Conservation (phyloP, 805 yeast species). For the Blastobotrys parvus region DNA sequence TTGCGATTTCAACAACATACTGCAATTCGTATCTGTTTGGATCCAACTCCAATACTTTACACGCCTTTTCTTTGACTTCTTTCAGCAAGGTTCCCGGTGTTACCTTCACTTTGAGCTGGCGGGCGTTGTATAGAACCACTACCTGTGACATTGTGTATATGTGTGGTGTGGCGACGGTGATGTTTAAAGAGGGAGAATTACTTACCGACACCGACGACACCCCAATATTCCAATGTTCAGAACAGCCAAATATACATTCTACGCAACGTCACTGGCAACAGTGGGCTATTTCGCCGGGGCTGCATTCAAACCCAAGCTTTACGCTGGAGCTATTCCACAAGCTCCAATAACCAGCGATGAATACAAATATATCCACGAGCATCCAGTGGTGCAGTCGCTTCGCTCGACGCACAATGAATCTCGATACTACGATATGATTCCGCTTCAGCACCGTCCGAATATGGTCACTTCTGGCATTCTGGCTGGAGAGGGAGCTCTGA, state of each 20-base stretch:
- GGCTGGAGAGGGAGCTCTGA: slow-evolving; percentile 57
- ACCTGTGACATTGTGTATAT: slow-evolving; percentile 7
- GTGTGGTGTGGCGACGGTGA: too few species aligned
- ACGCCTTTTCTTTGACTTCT: slow-evolving; percentile 18
- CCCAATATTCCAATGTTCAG: too few species aligned
- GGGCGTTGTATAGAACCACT: slow-evolving; percentile 7
- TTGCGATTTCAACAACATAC: slow-evolving; percentile 6
- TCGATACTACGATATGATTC: slow-evolving; percentile 22
- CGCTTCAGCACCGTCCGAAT: slow-evolving; percentile 14
- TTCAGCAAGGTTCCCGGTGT: slow-evolving; percentile 13
- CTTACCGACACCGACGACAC: too few species aligned
- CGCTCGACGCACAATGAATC: slow-evolving; percentile 21
- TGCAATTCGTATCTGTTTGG: slow-evolving; percentile 12
- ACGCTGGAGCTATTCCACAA: too few species aligned
- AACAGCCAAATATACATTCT: too few species aligned
- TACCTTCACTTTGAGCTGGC: slow-evolving; percentile 15
- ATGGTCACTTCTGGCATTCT: slow-evolving; percentile 51
- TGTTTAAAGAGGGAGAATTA: too few species aligned
- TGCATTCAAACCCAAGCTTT: too few species aligned
- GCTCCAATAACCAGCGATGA: too few species aligned
- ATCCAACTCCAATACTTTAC: slow-evolving; percentile 10
- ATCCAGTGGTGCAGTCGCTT: slow-evolving; percentile 18
- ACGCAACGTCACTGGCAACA: too few species aligned
- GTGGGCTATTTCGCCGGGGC: too few species aligned
- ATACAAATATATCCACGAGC: slow-evolving; percentile 14